These are phyloP conservation scores for Pythium aphanidermatum DNA, from an alignment of 352 stramenopile genomes.

Conservation along the genomic window DNA sequence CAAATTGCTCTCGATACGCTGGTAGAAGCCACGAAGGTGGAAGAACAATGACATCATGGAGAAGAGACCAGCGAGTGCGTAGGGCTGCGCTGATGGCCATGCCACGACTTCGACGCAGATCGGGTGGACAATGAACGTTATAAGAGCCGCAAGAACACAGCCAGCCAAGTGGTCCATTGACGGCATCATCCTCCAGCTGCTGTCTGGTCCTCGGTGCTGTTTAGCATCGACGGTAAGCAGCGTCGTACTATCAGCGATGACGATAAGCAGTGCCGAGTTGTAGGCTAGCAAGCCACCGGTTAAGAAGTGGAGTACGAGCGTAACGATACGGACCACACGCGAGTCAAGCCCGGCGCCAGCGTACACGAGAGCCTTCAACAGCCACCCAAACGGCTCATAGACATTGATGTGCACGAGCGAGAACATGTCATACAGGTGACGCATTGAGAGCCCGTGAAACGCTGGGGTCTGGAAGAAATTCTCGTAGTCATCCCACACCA, in stretches of 20 bases:
- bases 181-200: not conserved
- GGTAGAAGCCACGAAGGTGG: slow-evolving; percentile 10
- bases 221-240: slow-evolving; percentile 5
- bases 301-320: slow-evolving; percentile 33
- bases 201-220: not conserved
- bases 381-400: slow-evolving; percentile 60
- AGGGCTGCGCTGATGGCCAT: slow-evolving; percentile 68
- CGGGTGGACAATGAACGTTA: slow-evolving; percentile 56
- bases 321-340: slow-evolving; percentile 32
- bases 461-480: slow-evolving; percentile 56
- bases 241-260: slow-evolving; percentile 8
- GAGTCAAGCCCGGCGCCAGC: slow-evolving; percentile 28
- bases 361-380: slow-evolving; percentile 48
- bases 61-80: slow-evolving; percentile 51
- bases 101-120: slow-evolving; percentile 58
- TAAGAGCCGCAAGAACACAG: slow-evolving; percentile 31
- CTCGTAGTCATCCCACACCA: slow-evolving; percentile 42
- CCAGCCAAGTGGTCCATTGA: too few species aligned
- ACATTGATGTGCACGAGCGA: slow-evolving; percentile 55
- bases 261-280: slow-evolving; percentile 21
- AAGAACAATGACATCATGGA: slow-evolving; percentile 31
- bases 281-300: slow-evolving; percentile 23
- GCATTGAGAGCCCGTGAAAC: slow-evolving; percentile 32
- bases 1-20: not conserved
- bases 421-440: slow-evolving; percentile 38